Base-by-base conservation (phyloP, 805 yeast genomes). In the Barnettozyma sucrosica region DNA sequence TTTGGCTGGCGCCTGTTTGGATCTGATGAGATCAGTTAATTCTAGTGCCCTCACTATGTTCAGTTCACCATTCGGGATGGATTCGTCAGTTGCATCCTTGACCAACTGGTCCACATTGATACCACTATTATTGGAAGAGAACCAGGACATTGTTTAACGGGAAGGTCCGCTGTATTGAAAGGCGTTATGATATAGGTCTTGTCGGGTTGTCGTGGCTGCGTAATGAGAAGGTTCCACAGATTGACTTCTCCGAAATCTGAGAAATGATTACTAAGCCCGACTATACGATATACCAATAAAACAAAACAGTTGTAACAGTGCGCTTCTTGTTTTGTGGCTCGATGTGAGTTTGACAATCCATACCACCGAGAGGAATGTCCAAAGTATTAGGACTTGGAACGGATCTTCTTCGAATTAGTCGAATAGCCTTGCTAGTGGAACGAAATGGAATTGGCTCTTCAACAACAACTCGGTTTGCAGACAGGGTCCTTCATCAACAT, bases 31-130 rank as follows among this genome's bases (percentile, higher is more conserved):
- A 64, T 93, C 99, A 44, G 96, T 85, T 46, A 92, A 77, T 61
- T 93, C 98, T 50, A 93, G 71, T 13, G 92, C 89, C 40, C 74
- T 68, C 13, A 79, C 74, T 49, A 85, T 68, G 58, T 90, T 96
- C 41, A 85, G 74, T 59, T 90, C 97, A 2, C 97, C 97, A 59
- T 84, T 80, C 5, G 97, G 97, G 41, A 90, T 84, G n/a, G 86
- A 71, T 63, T 89, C 96, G 34, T 90, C 83, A 1, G 97, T 88
- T 16, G 96, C 95, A 52, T 76, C 79, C 46, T 75, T 78, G 34
- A 90, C 80, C 55, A 83, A 78, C 42, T 70, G 73, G 55, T 85
- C 93, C 7, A 57, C 48, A 7, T 46, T 36, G 6, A 49, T 45
- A 0, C 51, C 16, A 1, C 40, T 13, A 4, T 43, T 13, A 4